phyloP scores from a whole-genome alignment of 179 eudicot genomes.

The Silene coronaria region DNA sequence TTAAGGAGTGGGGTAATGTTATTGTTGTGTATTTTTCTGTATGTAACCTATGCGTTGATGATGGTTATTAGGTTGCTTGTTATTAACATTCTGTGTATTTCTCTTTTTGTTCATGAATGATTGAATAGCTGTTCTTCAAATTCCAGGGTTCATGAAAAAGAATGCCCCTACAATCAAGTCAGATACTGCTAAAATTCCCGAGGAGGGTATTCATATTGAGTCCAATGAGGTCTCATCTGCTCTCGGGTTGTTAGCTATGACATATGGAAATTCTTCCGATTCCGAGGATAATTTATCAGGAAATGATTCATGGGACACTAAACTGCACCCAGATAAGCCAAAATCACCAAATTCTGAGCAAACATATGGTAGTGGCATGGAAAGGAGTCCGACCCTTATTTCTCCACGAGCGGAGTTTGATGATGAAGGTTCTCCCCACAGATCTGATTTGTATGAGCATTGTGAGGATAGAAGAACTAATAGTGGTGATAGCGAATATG shows the following conservation, averaged over 20 bases:
- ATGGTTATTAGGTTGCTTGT: background rate
- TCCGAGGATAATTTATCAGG: conserved; percentile 36
- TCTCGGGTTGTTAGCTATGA: conserved; percentile 79
- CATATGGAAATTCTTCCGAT: conserved; percentile 78
- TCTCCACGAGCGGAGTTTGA: conserved; percentile 31
- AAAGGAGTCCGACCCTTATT: conserved; percentile 23
- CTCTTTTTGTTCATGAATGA: conserved; percentile 1
- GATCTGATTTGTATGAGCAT: conserved; percentile 20
- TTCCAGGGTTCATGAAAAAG: conserved; percentile 45
- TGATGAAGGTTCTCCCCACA: conserved; percentile 32
- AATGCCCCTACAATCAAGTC: conserved; percentile 26
- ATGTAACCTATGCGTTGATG: background rate
- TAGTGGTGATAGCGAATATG: conserved; percentile 31
- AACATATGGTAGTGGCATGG: conserved; percentile 29
- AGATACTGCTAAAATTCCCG: conserved; percentile 14
- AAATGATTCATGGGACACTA: conserved; percentile 35
- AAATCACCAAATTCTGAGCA: conserved; percentile 31
- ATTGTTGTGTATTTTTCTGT: too few relatives aligned
- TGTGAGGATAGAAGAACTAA: conserved; percentile 28
- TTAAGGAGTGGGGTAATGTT: too few relatives aligned
- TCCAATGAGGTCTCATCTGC: conserved; percentile 47
- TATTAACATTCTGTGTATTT: background rate
- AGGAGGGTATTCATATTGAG: conserved; percentile 25
- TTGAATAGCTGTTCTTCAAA: conserved; percentile 6
- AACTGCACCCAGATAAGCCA: conserved; percentile 33